Conservation (phyloP, 768 basidiomycete genomes). For the Lactifluus pinguis region DNA sequence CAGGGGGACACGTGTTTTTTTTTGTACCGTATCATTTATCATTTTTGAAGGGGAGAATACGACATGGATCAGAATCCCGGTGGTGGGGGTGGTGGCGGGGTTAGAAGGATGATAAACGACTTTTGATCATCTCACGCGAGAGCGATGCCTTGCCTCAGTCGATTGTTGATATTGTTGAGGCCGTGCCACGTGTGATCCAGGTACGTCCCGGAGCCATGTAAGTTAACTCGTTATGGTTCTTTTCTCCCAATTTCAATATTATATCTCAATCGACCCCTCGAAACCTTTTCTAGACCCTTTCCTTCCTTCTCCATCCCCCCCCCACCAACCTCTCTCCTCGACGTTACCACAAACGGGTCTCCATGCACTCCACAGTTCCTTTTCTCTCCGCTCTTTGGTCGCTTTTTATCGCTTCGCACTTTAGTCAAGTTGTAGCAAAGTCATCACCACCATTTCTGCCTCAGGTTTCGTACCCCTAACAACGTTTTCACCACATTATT, state of each 20-base stretch:
- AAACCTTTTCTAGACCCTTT: neutral
- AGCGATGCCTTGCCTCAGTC: too few relatives aligned
- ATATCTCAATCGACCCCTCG: neutral
- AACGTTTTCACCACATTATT: neutral
- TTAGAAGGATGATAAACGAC: too few relatives aligned
- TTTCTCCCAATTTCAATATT: neutral
- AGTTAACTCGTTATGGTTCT: neutral
- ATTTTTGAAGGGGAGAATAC: too few relatives aligned
- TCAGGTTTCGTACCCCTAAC: slow-evolving; percentile 3
- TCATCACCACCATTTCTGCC: neutral
- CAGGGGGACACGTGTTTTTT: too few relatives aligned
- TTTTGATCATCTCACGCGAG: too few relatives aligned
- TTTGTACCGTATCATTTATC: too few relatives aligned
- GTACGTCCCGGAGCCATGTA: too few relatives aligned
- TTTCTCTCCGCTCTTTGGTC: neutral
- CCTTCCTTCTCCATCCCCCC: neutral
- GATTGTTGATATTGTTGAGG: too few relatives aligned
- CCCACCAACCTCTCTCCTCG: neutral
- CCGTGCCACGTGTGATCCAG: too few relatives aligned
- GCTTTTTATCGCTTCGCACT: neutral
- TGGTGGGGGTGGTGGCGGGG: too few relatives aligned
- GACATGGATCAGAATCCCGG: too few relatives aligned
- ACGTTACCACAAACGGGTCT: neutral
- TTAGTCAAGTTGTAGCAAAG: neutral
- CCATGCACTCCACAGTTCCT: neutral